Evolutionary conservation across 352 stramenopile species (phyloP).

Genomic region (Hyaloperonospora arabidopsidis): DNA sequence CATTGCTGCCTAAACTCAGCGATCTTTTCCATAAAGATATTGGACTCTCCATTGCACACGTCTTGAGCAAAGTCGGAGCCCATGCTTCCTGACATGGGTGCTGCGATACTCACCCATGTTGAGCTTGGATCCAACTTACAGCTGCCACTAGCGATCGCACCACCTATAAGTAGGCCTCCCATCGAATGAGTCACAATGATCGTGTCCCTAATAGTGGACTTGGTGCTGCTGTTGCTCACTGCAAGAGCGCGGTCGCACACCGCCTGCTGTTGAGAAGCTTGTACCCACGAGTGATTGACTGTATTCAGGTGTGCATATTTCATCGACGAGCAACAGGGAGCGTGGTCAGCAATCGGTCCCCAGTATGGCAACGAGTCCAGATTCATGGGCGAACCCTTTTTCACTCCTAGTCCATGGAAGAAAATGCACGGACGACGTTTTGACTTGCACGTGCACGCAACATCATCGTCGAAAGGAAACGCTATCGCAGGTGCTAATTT

Average conservation of each 20-base stretch:
- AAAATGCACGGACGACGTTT: slow-evolving; percentile 14
- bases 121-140: slow-evolving; percentile 20
- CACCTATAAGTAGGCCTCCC: slow-evolving; percentile 14
- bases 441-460: slow-evolving; percentile 13
- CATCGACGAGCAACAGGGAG: slow-evolving; percentile 15
- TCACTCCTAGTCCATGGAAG: slow-evolving; percentile 31
- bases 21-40: slow-evolving; percentile 19
- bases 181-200: slow-evolving; percentile 23
- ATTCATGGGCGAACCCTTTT: slow-evolving; percentile 5
- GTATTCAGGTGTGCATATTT: slow-evolving; percentile 32
- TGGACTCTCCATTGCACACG: slow-evolving; percentile 24
- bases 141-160: slow-evolving; percentile 15
- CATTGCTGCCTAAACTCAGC: slow-evolving; percentile 24
- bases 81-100: slow-evolving; percentile 29
- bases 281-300: slow-evolving; percentile 23
- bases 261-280: slow-evolving; percentile 20
- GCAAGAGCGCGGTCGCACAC: slow-evolving; percentile 20
- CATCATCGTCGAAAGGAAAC: background rate
- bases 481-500: slow-evolving; percentile 2
- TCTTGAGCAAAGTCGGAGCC: slow-evolving; percentile 23
- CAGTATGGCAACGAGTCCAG: slow-evolving; percentile 6
- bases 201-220: slow-evolving; percentile 10
- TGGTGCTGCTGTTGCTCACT: slow-evolving; percentile 19
- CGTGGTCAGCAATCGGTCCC: slow-evolving; percentile 13
- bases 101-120: slow-evolving; percentile 23